phyloP scores from a whole-genome alignment of 768 basidiomycete genomes.

The Boletus subcaerulescens region DNA sequence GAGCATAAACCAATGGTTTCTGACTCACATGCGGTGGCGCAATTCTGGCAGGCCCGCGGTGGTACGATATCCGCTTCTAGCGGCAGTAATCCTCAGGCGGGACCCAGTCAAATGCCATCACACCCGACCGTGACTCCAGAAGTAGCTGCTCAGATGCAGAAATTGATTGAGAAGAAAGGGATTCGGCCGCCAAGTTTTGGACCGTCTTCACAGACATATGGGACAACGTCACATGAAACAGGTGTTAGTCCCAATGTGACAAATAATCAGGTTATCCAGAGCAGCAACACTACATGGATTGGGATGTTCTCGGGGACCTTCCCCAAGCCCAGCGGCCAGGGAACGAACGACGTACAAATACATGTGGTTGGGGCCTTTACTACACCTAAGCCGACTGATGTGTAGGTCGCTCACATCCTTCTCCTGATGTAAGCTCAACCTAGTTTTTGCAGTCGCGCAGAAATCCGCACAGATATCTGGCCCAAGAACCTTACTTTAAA shows the following conservation, averaged over 20 bases:
- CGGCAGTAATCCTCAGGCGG: conserved; percentile 11
- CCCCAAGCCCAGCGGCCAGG: conserved; percentile 35
- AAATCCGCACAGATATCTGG: conserved; percentile 52
- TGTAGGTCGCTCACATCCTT: conserved; percentile 32
- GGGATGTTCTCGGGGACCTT: conserved; percentile 45
- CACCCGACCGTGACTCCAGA: conserved; percentile 6
- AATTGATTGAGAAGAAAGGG: conserved; percentile 45
- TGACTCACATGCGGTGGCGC: conserved; percentile 26
- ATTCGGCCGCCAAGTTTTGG: conserved; percentile 23
- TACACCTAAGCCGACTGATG: conserved; percentile 24
- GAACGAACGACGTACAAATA: conserved; percentile 38
- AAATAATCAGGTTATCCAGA: not conserved
- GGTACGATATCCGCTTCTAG: conserved; percentile 9
- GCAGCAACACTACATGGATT: conserved; percentile 38
- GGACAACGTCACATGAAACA: conserved; percentile 12
- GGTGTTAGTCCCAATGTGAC: not conserved
- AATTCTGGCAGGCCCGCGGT: conserved; percentile 30
- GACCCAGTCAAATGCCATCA: conserved; percentile 12
- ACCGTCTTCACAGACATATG: conserved; percentile 17
- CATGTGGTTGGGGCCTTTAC: conserved; percentile 28
- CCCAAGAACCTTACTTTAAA: conserved; percentile 43
- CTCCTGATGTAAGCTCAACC: not conserved
- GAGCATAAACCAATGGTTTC: conserved; percentile 18
- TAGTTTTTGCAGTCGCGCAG: conserved; percentile 39
- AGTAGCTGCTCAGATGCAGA: conserved; percentile 45